Evolutionary conservation across 2,329 filamentous ascomycete genomes (phyloP), one percentile per base, ranked within the genome.

Genomic region (Colletotrichum kahawae): DNA sequence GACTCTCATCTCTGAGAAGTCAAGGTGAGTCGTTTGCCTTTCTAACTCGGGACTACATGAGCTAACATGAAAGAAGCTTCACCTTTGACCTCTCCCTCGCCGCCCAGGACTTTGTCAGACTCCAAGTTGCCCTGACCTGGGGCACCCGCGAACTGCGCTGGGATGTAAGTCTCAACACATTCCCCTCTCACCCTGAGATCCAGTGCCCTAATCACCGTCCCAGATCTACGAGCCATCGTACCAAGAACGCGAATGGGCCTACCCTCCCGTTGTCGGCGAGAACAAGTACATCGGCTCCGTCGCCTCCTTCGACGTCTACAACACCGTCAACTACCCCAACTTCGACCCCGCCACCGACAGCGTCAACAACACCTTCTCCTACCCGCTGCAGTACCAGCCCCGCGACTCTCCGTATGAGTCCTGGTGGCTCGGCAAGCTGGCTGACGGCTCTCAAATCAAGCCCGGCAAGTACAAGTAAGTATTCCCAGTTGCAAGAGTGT

Each of bases 401-500:
- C 82, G 85, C 5, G 82, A 82, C 8, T 81, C 81, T 24, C 77
- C 78, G 5, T 80, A 80, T 33, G 71, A 77, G 75, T 85, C 82
- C 65, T 86, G 83, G 82, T 87, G 85, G 85, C 85, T 87, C 27
- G 85, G 85, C 2, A 84, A 84, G 72, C 81, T 86, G 9, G 83
- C 85, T 8, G 85, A 87, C 71, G 85, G 85, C 4, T 83, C 84
- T 10, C 82, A 82, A 64, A 86, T 87, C 68, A 78, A 80, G 13
- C 83, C 85, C 7, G 85, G 85, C 1, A 83, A 84, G 43, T 87
- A 87, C 73, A 83, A 82, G 85, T 86, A 6, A 74, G 74, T 68
- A 10, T 31, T 0, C 12, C 4, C 1, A n/a, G 4, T 18, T 4
- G 1, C 16, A 3, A 31, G 9, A 9, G 18, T 51, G 7, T 7